Evolutionary conservation across 345 rosid species (phyloP).

Genomic region (Conringia planisiliqua): DNA sequence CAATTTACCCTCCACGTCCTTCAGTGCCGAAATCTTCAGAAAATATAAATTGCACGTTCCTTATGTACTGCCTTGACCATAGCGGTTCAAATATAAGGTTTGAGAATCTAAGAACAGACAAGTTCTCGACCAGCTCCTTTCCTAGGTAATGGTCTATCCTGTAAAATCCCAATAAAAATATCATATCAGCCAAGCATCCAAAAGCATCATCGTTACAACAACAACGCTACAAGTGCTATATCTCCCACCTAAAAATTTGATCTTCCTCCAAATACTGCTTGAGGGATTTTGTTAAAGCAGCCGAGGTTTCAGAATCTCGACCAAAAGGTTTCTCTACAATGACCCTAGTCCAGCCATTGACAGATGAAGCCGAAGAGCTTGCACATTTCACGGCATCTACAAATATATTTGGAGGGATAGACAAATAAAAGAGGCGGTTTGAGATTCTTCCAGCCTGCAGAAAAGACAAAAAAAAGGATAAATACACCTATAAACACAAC

Average conservation of each 20-base stretch:
- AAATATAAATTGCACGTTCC: conserved; percentile 87
- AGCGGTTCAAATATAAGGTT: conserved; percentile 95
- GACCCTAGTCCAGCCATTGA: conserved; percentile 95
- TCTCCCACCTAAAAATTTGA: conserved; percentile 82
- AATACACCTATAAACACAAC: not conserved
- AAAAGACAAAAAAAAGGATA: not conserved
- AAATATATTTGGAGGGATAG: conserved; percentile 95
- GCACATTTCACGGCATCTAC: conserved; percentile 92
- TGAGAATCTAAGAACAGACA: conserved; percentile 95
- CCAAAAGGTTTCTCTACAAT: conserved; percentile 99
- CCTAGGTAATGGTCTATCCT: conserved; percentile 99
- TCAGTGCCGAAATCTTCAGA: conserved; percentile 99
- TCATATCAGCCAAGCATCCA: not conserved
- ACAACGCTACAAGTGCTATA: conserved; percentile 4
- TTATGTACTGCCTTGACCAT: conserved; percentile 96
- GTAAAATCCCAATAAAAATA: conserved; percentile 27
- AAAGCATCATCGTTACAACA: not conserved
- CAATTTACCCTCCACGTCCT: conserved; percentile 96
- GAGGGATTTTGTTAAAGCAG: conserved; percentile 81
- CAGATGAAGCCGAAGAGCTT: conserved; percentile 83
- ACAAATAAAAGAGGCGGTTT: conserved; percentile 89
- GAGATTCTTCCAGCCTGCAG: conserved; percentile 75
- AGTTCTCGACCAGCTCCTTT: conserved; percentile 95
- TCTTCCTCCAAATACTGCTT: conserved; percentile 84
- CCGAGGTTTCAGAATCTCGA: conserved; percentile 93